These are phyloP conservation scores for Trichophyton benhamiae DNA, from an alignment of 2,329 filamentous ascomycete genomes.

Conservation along the genomic window DNA sequence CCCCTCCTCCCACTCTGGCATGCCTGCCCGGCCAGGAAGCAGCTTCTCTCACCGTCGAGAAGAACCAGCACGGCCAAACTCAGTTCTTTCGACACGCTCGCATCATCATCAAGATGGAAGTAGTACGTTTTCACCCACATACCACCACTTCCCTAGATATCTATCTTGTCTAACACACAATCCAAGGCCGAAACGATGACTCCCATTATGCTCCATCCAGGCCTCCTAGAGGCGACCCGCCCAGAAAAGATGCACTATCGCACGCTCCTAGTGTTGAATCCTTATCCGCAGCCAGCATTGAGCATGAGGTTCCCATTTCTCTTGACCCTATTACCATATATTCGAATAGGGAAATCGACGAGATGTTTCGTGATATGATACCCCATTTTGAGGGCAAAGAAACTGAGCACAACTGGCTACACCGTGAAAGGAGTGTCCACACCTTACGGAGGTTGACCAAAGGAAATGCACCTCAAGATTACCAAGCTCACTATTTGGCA, in stretches of 20 bases:
- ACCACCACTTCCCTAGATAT: not conserved
- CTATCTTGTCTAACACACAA: not conserved
- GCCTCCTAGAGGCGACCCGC: conserved; percentile 6
- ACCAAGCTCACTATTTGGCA: conserved; percentile 54
- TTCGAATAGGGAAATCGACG: conserved; percentile 76
- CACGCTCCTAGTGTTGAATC: conserved; percentile 13
- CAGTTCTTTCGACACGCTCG: conserved; percentile 13
- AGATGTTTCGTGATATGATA: conserved; percentile 70
- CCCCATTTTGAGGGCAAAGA: conserved; percentile 76
- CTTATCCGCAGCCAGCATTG: conserved; percentile 7
- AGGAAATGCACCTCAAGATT: conserved; percentile 73
- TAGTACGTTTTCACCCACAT: conserved; percentile 8
- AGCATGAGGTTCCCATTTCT: conserved; percentile 46
- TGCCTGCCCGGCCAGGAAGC: conserved; percentile 16
- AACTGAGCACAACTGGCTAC: conserved; percentile 80
- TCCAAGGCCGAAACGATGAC: conserved; percentile 5
- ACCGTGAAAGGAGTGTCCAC: conserved; percentile 66
- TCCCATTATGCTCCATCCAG: conserved; percentile 4
- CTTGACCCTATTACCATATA: conserved; percentile 76
- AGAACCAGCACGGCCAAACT: conserved; percentile 19
- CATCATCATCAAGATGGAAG: conserved; percentile 11
- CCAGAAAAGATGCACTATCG: conserved; percentile 9
- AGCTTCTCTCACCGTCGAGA: conserved; percentile 18
- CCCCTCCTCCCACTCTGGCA: conserved; percentile 16
- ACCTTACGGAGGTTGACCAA: conserved; percentile 67